phyloP scores from a whole-genome alignment of 495 filamentous ascomycete species.

The Amphirosellinia nigrospora region DNA sequence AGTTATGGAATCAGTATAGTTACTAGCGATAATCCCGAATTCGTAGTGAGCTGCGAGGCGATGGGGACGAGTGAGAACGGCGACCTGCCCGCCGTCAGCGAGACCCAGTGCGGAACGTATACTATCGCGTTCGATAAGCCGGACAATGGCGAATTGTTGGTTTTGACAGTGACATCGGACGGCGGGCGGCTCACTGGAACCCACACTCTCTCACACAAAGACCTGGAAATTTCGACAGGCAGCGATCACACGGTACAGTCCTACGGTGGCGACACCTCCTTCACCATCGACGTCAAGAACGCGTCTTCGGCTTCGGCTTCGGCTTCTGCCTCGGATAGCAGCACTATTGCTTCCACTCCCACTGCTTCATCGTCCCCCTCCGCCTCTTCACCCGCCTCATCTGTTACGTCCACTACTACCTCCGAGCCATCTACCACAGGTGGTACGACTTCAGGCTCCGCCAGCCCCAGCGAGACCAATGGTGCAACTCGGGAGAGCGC shows the following conservation, averaged over 20 bases:
- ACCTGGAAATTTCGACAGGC: neutral
- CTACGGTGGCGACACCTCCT: neutral
- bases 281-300: constrained; percentile 6
- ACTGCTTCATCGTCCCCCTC: neutral
- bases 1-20: constrained; percentile 6
- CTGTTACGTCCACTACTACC: constrained; percentile 2
- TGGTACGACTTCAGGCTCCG: neutral
- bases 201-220: neutral
- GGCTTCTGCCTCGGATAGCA: neutral
- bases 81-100: constrained; percentile 10
- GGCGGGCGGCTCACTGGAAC: neutral
- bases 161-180: neutral
- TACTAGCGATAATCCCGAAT: constrained; percentile 1
- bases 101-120: constrained; percentile 13
- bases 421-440: neutral
- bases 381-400: neutral
- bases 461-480: neutral
- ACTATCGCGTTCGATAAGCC: neutral
- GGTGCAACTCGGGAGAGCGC: neutral
- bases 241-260: neutral
- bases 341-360: neutral
- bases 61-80: neutral
- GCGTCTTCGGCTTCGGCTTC: neutral
- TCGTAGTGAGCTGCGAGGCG: neutral
- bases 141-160: constrained; percentile 3